Conservation (phyloP, 2,329 filamentous ascomycete genomes). For the Curvularia sp. region DNA sequence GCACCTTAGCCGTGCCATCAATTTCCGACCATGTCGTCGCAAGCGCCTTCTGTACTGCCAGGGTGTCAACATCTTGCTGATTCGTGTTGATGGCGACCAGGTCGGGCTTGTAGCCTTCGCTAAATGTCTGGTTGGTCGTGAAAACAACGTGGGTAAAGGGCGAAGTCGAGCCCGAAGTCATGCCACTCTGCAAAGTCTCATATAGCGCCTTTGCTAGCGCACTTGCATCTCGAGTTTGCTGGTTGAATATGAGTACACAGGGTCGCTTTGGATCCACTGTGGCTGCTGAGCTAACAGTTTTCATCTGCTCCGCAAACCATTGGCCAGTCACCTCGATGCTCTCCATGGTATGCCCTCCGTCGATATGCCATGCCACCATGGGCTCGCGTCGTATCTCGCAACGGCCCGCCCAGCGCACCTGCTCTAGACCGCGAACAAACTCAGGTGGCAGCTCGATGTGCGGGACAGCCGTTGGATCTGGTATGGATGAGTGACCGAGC, state of each 20-base stretch:
- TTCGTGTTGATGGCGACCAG: conserved; percentile 69
- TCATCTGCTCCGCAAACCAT: conserved; percentile 70
- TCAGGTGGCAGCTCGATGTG: conserved; percentile 62
- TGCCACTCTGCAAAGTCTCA: conserved; percentile 56
- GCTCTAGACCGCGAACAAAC: conserved; percentile 70
- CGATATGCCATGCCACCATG: conserved; percentile 76
- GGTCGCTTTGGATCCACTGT: conserved; percentile 31
- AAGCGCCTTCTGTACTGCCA: conserved; percentile 73
- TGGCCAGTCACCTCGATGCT: conserved; percentile 77
- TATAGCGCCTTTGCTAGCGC: conserved; percentile 71
- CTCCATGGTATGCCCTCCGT: conserved; percentile 87
- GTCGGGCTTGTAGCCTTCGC: conserved; percentile 68
- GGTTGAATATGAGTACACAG: conserved; percentile 85
- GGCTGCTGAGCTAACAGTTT: conserved; percentile 45
- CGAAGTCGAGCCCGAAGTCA: conserved; percentile 36
- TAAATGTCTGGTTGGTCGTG: conserved; percentile 77
- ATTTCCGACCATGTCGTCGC: conserved; percentile 64
- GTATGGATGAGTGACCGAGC: conserved; percentile 53
- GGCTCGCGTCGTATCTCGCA: conserved; percentile 71
- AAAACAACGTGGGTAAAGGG: conserved; percentile 79
- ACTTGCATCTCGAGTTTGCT: conserved; percentile 81
- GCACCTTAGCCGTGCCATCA: conserved; percentile 55
- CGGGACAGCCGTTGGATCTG: conserved; percentile 40
- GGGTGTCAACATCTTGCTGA: conserved; percentile 62
- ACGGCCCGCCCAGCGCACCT: conserved; percentile 74